These are phyloP conservation scores for Brettanomyces sp. DNA, from an alignment of 805 yeast genomes.

Conservation along the genomic window DNA sequence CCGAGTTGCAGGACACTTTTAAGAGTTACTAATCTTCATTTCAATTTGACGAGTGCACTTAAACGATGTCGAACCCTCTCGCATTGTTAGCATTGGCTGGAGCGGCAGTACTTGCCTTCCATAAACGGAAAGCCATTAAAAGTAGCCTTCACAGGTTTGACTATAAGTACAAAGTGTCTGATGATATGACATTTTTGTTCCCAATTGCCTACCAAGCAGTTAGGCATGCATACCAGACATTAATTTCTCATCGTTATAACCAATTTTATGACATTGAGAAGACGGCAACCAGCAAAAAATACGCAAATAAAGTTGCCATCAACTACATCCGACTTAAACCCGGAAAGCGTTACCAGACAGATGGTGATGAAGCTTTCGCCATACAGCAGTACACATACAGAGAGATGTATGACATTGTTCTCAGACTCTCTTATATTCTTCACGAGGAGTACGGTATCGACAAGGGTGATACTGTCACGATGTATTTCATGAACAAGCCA, in stretches of 20 bases:
- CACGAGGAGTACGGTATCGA: conserved; percentile 54
- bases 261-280: conserved; percentile 65
- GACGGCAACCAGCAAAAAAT: conserved; percentile 28
- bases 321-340: conserved; percentile 44
- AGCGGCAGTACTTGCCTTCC: not conserved
- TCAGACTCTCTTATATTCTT: conserved; percentile 58
- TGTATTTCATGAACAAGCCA: conserved; percentile 78
- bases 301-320: conserved; percentile 51
- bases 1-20: no score
- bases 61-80: no score
- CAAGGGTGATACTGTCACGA: conserved; percentile 59
- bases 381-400: conserved; percentile 59
- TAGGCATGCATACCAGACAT: conserved; percentile 29
- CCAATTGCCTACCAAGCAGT: conserved; percentile 31
- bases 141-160: conserved; percentile 18
- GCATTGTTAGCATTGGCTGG: not conserved
- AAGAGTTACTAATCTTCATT: no score
- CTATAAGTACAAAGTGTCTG: conserved; percentile 33
- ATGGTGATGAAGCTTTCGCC: conserved; percentile 46
- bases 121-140: not conserved
- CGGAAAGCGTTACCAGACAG: conserved; percentile 26
- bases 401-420: conserved; percentile 57
- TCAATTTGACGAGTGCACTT: no score
- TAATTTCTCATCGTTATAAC: conserved; percentile 36
- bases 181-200: conserved; percentile 46